Percentiles rank a stretch among this genome's conserved stretches.
Evolutionary conservation across 23 red algal species (phyloP).

Genomic region (Chondrus crispus): DNA sequence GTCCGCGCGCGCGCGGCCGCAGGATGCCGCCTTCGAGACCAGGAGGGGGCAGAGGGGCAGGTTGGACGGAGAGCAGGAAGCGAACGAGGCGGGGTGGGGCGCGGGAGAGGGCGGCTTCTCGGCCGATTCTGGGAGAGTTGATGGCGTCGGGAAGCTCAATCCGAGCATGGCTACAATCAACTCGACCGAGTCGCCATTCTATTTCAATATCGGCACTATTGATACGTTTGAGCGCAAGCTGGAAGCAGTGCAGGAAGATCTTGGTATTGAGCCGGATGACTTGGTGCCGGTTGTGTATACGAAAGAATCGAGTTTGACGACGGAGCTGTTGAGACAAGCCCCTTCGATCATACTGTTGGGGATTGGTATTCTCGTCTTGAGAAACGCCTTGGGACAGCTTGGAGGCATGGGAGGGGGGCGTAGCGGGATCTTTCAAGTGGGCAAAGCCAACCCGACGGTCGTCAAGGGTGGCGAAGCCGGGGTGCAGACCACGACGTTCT

Average conservation of each 20-base stretch:
- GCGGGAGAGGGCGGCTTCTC: neutral
- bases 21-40: neutral
- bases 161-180: neutral
- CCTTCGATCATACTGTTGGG: conserved; percentile 85
- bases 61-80: neutral
- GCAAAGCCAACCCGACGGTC: conserved; percentile 92
- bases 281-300: conserved; percentile 90
- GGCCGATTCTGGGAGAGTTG: neutral
- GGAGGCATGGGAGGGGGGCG: conserved; percentile 67
- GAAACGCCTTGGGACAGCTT: conserved; percentile 59
- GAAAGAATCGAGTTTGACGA: conserved; percentile 59
- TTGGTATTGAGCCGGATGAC: conserved; percentile 80
- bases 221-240: conserved; percentile 94
- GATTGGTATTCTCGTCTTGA: conserved; percentile 74
- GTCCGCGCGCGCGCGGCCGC: conserved; percentile 1
- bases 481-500: conserved; percentile 56
- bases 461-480: conserved; percentile 75
- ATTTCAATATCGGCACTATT: conserved; percentile 74
- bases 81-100: neutral
- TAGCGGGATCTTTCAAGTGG: conserved; percentile 95
- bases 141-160: neutral
- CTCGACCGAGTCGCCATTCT: conserved; percentile 41
- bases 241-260: conserved; percentile 84
- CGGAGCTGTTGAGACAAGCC: conserved; percentile 64
- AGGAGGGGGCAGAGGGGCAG: neutral